phyloP scores from a whole-genome alignment of 805 yeast genomes.

The Kodamaea laetipori region DNA sequence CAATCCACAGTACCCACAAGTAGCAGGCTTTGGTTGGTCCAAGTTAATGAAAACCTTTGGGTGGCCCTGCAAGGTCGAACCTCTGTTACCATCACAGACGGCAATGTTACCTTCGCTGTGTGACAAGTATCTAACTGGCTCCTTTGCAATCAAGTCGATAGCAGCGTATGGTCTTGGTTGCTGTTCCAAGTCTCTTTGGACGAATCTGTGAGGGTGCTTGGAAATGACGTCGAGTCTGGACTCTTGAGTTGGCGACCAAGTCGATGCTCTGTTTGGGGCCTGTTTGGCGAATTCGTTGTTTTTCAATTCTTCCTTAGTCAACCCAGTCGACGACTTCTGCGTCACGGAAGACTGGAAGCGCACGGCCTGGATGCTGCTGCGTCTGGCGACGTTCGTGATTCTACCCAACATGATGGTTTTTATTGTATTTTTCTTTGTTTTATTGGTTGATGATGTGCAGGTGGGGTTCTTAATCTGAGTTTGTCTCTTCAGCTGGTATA shows the following conservation, averaged over 20 bases:
- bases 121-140: slow-evolving; percentile 64
- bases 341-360: slow-evolving; percentile 17
- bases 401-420: slow-evolving; percentile 14
- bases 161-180: slow-evolving; percentile 87
- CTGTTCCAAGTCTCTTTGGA: slow-evolving; percentile 62
- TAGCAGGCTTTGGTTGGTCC: slow-evolving; percentile 69
- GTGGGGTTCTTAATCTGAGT: too few species aligned
- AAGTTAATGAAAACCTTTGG: slow-evolving; percentile 81
- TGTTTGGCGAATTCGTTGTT: slow-evolving; percentile 47
- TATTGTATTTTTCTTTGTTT: too few species aligned
- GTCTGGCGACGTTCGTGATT: slow-evolving; percentile 10
- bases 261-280: slow-evolving; percentile 71
- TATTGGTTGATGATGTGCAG: too few species aligned
- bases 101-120: slow-evolving; percentile 58
- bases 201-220: slow-evolving; percentile 59
- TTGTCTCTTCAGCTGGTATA: too few species aligned
- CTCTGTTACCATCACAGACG: slow-evolving; percentile 80
- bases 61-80: slow-evolving; percentile 71
- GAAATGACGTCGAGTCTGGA: slow-evolving; percentile 57
- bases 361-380: slow-evolving; percentile 2
- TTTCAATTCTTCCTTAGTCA: slow-evolving; percentile 22
- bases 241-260: slow-evolving; percentile 75
- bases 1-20: slow-evolving; percentile 83
- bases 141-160: slow-evolving; percentile 74
- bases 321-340: slow-evolving; percentile 18